Percentiles rank a stretch among this genome's conserved stretches.
Evolutionary conservation across 495 filamentous ascomycete species (phyloP).

Genomic region (Hypoxylon rickii): DNA sequence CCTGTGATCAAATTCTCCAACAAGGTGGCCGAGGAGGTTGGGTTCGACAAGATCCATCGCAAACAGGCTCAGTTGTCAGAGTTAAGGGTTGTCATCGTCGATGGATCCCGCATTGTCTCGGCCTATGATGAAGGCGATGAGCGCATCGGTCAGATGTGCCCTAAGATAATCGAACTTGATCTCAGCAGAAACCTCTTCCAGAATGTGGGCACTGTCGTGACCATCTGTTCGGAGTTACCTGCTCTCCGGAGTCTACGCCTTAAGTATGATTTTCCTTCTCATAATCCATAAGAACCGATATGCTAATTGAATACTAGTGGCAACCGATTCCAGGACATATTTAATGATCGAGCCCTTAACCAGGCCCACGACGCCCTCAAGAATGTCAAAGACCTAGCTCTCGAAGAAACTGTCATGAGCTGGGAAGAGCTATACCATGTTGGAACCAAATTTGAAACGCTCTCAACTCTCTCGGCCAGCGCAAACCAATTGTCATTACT

Average conservation of each 20-base stretch:
- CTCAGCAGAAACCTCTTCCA: constrained; percentile 83
- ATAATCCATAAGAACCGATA: background rate
- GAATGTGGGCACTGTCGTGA: constrained; percentile 63
- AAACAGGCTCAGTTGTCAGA: constrained; percentile 78
- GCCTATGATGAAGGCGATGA: constrained; percentile 38
- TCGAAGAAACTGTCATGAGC: constrained; percentile 71
- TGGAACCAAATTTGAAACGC: constrained; percentile 58
- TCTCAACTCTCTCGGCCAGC: constrained; percentile 59
- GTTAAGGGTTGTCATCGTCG: constrained; percentile 79
- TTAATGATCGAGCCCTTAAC: constrained; percentile 43
- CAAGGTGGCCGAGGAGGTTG: constrained; percentile 92
- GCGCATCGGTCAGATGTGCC: constrained; percentile 55
- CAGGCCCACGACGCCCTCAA: constrained; percentile 49
- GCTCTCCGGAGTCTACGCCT: constrained; percentile 67
- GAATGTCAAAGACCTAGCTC: constrained; percentile 66
- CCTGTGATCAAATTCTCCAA: constrained; percentile 70
- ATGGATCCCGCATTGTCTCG: constrained; percentile 66
- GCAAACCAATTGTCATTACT: constrained; percentile 53
- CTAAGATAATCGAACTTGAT: constrained; percentile 79
- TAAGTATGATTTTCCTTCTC: constrained; percentile 57
- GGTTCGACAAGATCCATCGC: constrained; percentile 88
- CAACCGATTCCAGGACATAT: constrained; percentile 67
- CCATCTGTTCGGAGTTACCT: constrained; percentile 70
- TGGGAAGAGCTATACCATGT: constrained; percentile 69
- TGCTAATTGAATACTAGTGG: constrained; percentile 56